Percentiles rank a stretch among this genome's conserved stretches.
These are phyloP conservation scores for Bothriochloa decipiens DNA, from an alignment of 176 grass and related monocot genomes.

Conservation along the genomic window DNA sequence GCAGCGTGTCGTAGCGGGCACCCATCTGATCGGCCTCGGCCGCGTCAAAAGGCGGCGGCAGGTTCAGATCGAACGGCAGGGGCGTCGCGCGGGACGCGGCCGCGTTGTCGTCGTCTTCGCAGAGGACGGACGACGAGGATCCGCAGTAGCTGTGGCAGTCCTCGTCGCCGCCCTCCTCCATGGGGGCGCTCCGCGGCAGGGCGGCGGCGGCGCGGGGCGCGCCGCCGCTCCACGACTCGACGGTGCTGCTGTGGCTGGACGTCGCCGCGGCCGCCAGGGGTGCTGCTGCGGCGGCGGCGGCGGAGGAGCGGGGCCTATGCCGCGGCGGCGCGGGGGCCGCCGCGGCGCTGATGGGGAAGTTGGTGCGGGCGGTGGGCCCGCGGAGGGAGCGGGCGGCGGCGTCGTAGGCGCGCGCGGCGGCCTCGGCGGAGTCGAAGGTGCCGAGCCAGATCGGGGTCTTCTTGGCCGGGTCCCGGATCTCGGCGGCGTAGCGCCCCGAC, in stretches of 20 bases:
- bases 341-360: constrained; percentile 48
- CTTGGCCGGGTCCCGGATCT: constrained; percentile 85
- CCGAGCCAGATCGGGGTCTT: constrained; percentile 84
- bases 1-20: constrained; percentile 58
- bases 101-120: constrained; percentile 50
- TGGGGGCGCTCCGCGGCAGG: constrained; percentile 34
- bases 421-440: constrained; percentile 84
- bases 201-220: constrained; percentile 25
- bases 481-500: constrained; percentile 77
- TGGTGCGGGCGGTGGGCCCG: constrained; percentile 65
- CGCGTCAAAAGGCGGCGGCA: constrained; percentile 61
- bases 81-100: constrained; percentile 47
- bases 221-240: constrained; percentile 74
- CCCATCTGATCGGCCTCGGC: constrained; percentile 58
- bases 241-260: constrained; percentile 88
- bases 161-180: constrained; percentile 44
- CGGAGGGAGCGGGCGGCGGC: constrained; percentile 63
- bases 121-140: constrained; percentile 74
- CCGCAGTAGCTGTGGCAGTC: constrained; percentile 77
- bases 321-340: constrained; percentile 23
- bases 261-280: constrained; percentile 35
- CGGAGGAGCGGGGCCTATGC: not conserved
- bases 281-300: not conserved
- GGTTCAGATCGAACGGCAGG: constrained; percentile 80
- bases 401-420: constrained; percentile 85